Evolutionary conservation across 345 rosid genomes (phyloP), one percentile per base, ranked within the genome.

Genomic region (Ceriops zippeliana): DNA sequence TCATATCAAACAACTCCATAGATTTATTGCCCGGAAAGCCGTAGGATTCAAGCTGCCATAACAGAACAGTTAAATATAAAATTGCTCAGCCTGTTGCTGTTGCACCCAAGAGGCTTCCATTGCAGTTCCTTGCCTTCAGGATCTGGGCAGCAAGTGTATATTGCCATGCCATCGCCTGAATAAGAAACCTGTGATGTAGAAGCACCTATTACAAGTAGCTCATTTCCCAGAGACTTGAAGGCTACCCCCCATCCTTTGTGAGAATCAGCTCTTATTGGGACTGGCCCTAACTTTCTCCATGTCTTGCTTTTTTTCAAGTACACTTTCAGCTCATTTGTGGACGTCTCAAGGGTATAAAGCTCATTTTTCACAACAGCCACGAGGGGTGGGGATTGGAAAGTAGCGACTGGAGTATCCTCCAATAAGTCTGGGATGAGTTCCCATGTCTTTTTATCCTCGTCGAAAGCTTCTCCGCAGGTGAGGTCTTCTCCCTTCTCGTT

Each of bases 191-290:
- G 54, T 0, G 96, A 84, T 26, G 69, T 64, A 2, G 78, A 75
- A 60, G 83, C 86, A 51, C 97, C 98, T 9, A 93, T 90, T 68
- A 90, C 92, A 6, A 93, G 87, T 68, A 93, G 79, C 73, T 87
- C 87, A 9, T 88, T 75, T 10, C 96, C 98, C 24, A 93, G 83
- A 5, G 97, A 89, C 85, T 87, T 93, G 83, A 93, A 93, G 6
- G 98, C 98, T 8, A 93, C 87, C 0, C 97, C 98, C 98, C 98
- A 90, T 57, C 98, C 98, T 70, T 69, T 73, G 69, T 73, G 77
- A 53, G 82, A 77, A 77, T 83, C 90, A 1, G 97, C 97, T 65
- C 90, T 79, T 47, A 93, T 92, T 0, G 98, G 98, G 30, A 85
- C 97, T 8, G 58, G 70, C 49, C 97, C 98, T 32, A 90, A 72